phyloP scores from a whole-genome alignment of 2,329 filamentous ascomycete genomes.

The Lojkania enalia region DNA sequence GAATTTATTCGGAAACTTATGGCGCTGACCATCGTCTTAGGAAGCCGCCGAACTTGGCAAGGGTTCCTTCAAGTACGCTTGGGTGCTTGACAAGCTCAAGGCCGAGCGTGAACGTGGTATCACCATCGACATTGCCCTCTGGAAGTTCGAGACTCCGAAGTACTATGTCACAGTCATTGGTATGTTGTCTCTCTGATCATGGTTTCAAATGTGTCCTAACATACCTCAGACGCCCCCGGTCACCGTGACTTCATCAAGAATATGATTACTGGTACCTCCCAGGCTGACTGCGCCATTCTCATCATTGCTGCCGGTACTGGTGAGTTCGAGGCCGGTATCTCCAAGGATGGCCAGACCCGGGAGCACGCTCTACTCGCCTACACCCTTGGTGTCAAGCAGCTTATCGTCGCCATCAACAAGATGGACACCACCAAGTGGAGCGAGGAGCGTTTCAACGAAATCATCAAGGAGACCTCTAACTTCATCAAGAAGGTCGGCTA shows the following conservation, averaged over 20 bases:
- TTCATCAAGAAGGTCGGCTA: conserved; percentile 99
- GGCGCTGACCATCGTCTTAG: conserved; percentile 56
- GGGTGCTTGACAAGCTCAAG: conserved; percentile 99
- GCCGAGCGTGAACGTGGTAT: conserved; percentile 99
- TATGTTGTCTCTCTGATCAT: conserved; percentile 45
- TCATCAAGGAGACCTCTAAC: conserved; percentile 99
- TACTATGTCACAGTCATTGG: conserved; percentile 98
- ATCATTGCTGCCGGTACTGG: conserved; percentile 99
- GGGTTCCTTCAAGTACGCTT: conserved; percentile 99
- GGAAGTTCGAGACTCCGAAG: conserved; percentile 99
- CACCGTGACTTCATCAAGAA: conserved; percentile 99
- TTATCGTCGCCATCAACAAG: conserved; percentile 99
- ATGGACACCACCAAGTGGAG: conserved; percentile 99
- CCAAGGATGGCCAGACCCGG: conserved; percentile 99
- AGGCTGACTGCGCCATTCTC: conserved; percentile 99
- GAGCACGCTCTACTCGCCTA: conserved; percentile 99
- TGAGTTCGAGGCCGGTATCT: conserved; percentile 99
- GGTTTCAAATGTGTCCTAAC: conserved; percentile 12
- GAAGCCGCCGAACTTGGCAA: conserved; percentile 99
- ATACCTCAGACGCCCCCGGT: conserved; percentile 74
- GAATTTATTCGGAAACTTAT: conserved; percentile 4
- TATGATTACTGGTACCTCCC: conserved; percentile 99
- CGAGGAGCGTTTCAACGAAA: conserved; percentile 94
- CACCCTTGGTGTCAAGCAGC: conserved; percentile 99
- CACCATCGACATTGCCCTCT: conserved; percentile 99